Evolutionary conservation across 352 stramenopile species (phyloP), one percentile per base, ranked within the genome.

Genomic region (Phytophthora pseudosyringae): DNA sequence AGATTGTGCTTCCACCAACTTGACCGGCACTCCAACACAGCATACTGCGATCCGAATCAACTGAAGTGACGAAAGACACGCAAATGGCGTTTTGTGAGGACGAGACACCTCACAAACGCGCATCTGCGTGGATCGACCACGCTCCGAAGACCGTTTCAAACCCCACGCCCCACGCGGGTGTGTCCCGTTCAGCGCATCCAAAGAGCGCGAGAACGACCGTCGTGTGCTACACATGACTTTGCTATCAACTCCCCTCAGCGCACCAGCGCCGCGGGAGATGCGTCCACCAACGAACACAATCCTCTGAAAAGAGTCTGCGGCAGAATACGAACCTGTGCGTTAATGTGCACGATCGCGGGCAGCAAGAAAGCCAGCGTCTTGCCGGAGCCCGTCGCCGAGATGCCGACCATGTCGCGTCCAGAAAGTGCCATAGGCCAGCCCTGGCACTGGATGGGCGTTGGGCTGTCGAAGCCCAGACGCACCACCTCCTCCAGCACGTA

Each of bases 301-400:
- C 21, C 51, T 61, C 50, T 64, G 10, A 18, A 60, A 31, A 75
- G 43, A 57, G 39, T 63, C 56, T 61, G 71, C 64, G 71, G 76
- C 73, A 82, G 39, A 66, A 26, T 59, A 93, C 86, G 86, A 95
- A 99, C 97, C 95, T 99, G 96, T 68, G 97, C 98, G 83, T 99
- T 99, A 86, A 99, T 99, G 81, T 99, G 98, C 69, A 99, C 98
- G 89, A 99, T 99, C 33, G 94, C 97, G 11, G 98, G 98, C n/a
- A 99, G 83, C 71, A 99, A 88, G 83, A 99, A 99, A 32, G 97
- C 95, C 45, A 99, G 66, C 28, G 97, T 99, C 76, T 99, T 99
- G 52, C 98, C 98, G 5, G 91, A 98, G 2, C 98, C 98, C 7
- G 98, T 99, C 5, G 97, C 96, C 28, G 91, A 98, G 70, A 99